A percentile compares a stretch with the other conserved stretches of the same genome.
Evolutionary conservation across 352 stramenopile species (phyloP).

Genomic region (Phytopythium kandeliae): DNA sequence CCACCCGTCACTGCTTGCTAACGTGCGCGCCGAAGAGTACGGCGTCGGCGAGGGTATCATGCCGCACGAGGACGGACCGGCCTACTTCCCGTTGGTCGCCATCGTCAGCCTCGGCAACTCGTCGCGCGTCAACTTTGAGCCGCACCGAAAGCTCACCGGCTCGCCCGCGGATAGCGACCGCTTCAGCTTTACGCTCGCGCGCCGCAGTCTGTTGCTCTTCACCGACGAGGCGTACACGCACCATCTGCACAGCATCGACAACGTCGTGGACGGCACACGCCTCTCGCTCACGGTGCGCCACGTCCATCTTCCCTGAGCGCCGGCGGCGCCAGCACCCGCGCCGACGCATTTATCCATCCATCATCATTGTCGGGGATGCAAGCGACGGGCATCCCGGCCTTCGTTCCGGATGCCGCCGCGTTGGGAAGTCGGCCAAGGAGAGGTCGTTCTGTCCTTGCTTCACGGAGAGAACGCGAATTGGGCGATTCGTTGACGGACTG

Average conservation of each 20-base stretch:
- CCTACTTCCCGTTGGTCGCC: conserved; percentile 61
- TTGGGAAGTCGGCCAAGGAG: no score
- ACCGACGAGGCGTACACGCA: conserved; percentile 48
- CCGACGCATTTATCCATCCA: no score
- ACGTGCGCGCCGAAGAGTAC: conserved; percentile 38
- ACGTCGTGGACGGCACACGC: conserved; percentile 33
- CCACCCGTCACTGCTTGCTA: background rate
- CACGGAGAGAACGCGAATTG: no score
- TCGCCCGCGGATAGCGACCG: conserved; percentile 5
- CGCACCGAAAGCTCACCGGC: conserved; percentile 29
- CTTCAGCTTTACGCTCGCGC: conserved; percentile 37
- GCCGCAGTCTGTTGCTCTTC: conserved; percentile 53
- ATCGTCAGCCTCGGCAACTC: conserved; percentile 61
- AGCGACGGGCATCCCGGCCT: no score
- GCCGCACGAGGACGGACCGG: conserved; percentile 63
- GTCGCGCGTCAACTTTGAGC: conserved; percentile 49
- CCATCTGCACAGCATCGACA: conserved; percentile 60
- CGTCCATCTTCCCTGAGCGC: conserved; percentile 18
- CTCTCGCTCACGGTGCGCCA: conserved; percentile 58
- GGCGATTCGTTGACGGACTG: no score
- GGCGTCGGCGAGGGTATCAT: conserved; percentile 58
- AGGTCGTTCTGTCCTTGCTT: no score
- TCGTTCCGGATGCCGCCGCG: no score
- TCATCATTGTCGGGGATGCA: no score
- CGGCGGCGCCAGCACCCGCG: no score